Conservation (phyloP, 2,329 filamentous ascomycete species). For the Epichloe scottii region DNA sequence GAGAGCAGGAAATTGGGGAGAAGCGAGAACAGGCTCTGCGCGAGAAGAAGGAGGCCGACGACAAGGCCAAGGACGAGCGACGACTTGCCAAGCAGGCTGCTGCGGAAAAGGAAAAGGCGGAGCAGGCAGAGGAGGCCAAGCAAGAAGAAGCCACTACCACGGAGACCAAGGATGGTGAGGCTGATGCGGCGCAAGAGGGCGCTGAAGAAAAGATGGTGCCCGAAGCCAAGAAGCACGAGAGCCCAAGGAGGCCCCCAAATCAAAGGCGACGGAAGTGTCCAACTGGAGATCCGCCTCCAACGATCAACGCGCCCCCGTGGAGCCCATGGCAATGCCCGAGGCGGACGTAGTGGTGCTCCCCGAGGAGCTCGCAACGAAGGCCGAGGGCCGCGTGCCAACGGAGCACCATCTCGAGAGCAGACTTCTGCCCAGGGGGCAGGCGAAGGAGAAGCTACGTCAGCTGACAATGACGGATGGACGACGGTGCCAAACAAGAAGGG, state of each 20-base stretch:
- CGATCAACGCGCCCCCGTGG: constrained; percentile 33
- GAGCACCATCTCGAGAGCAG: constrained; percentile 25
- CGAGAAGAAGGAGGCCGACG: constrained; percentile 78
- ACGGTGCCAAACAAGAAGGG: constrained; percentile 33
- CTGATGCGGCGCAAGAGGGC: not conserved
- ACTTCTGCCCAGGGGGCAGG: constrained; percentile 20
- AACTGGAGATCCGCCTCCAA: constrained; percentile 46
- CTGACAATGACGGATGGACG: constrained; percentile 53
- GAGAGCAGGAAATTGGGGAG: constrained; percentile 83
- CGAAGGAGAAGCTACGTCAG: constrained; percentile 18
- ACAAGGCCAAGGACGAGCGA: constrained; percentile 69
- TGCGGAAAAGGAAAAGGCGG: constrained; percentile 32
- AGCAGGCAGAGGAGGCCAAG: constrained; percentile 21
- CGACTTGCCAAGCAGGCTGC: constrained; percentile 47
- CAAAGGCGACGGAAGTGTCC: constrained; percentile 43
- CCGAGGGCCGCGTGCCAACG: constrained; percentile 35
- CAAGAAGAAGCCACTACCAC: constrained; percentile 20
- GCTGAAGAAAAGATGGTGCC: constrained; percentile 34
- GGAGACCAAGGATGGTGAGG: constrained; percentile 20
- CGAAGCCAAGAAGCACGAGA: constrained; percentile 28
- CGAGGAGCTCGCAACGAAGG: constrained; percentile 31
- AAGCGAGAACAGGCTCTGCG: constrained; percentile 62
- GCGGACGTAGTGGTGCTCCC: constrained; percentile 20
- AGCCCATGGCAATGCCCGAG: constrained; percentile 29
- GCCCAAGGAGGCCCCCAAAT: constrained; percentile 34